These are phyloP conservation scores for Saturnispora diversa DNA, from an alignment of 805 yeast species.

Conservation along the genomic window DNA sequence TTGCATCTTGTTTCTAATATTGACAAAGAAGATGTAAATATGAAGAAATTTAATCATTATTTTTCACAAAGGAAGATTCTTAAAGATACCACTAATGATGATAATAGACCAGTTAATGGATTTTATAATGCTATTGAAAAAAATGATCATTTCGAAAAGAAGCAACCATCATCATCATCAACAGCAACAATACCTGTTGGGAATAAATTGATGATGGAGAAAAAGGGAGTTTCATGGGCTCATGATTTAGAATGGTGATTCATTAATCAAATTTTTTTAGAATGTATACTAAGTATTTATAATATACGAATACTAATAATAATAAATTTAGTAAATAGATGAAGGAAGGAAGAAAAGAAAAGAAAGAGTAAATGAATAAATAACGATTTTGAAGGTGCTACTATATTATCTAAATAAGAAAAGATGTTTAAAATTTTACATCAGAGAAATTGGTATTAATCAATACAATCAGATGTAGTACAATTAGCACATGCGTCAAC, in stretches of 20 bases:
- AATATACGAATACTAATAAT: too few relatives aligned
- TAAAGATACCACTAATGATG: conserved; percentile 1
- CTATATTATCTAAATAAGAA: too few relatives aligned
- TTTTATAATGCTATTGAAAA: conserved; percentile 27
- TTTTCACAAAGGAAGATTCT: conserved; percentile 8
- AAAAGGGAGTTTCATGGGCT: conserved; percentile 28
- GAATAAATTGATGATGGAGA: neutral
- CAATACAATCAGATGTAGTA: conserved; percentile 37
- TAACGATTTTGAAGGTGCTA: too few relatives aligned
- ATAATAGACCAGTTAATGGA: conserved; percentile 16
- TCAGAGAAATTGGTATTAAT: conserved; percentile 27
- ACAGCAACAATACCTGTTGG: neutral
- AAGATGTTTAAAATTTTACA: neutral
- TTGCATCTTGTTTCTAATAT: neutral
- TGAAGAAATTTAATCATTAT: conserved; percentile 5
- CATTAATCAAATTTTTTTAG: too few relatives aligned
- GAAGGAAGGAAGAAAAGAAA: neutral
- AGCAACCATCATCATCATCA: conserved; percentile 5
- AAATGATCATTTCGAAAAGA: conserved; percentile 18
- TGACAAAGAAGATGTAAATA: conserved; percentile 2
- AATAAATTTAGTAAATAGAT: neutral
- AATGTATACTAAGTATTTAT: too few relatives aligned
- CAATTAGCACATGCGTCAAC: conserved; percentile 48
- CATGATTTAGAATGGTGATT: conserved; percentile 26
- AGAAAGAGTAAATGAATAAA: too few relatives aligned